Base-by-base conservation (phyloP, 768 basidiomycete species). In the Pisolithus orientalis region DNA sequence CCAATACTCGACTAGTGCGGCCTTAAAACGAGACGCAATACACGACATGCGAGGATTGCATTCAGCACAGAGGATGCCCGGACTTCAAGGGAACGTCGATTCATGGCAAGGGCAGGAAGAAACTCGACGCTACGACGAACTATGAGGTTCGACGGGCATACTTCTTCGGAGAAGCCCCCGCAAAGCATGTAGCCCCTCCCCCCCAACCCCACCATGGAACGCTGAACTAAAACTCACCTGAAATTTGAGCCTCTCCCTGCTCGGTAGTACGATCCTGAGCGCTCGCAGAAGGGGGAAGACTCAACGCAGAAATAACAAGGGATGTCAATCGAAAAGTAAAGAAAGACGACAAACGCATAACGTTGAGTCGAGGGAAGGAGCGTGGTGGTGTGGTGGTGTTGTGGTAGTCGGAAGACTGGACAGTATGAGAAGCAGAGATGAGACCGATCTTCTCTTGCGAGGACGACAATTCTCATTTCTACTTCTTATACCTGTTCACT, bases 241-340 rank as follows among this genome's bases (percentile, higher is more conserved):
- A 58, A 49, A 70, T 69, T 25, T 65, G 49, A 2, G 65, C 64
- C 49, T 70, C 72, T 13, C 58, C 66, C 7, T 58, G 58, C 44
- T 69, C 68, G 0, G 66, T 59, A 3, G 67, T 59, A 25, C 69
- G 65, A 50, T 67, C 65, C 38, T 62, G 56, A 6, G 65, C 59
- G 14, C 37, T 14, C 25, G 37, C 51, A 10, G 49, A 39, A 8
- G 39, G 34, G 32, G 50, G 1, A 9, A 51, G 21, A 28, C 38
- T 14, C 14, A 53, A 34, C 1, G 31, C 46, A 40, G 39, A 31
- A n/a, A 47, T 39, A 25, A 53, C 7, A 40, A 39, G 37, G 29
- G 43, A 31, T 28, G 52, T 42, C 2, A 25, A 28, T 25, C 32
- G 38, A 11, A 40, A 16, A 44, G 37, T 17, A 51, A 51, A 31